phyloP scores from a whole-genome alignment of 2,329 filamentous ascomycete species.

The Aureobasidium sp. region DNA sequence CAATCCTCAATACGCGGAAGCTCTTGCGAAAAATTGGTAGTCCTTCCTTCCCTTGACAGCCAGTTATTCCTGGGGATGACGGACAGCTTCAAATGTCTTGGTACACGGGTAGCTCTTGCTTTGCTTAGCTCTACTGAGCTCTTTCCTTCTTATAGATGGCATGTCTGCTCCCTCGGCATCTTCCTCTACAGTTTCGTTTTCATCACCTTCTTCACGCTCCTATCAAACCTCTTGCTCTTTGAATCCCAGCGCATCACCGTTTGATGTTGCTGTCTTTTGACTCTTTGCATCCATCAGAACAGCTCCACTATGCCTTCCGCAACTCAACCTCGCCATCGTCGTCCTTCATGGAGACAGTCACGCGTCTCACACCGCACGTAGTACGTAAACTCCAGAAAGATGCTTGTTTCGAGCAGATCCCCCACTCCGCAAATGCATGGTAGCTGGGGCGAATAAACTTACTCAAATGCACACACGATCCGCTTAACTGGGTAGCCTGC shows the following conservation, averaged over 20 bases:
- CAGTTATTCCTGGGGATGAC: neutral
- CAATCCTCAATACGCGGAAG: neutral
- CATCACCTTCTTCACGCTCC: neutral
- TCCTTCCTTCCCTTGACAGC: neutral
- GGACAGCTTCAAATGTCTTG: neutral
- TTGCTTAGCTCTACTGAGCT: neutral
- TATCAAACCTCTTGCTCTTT: neutral
- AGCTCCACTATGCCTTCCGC: conserved; percentile 1
- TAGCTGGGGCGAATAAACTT: neutral
- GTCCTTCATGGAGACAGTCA: conserved; percentile 21
- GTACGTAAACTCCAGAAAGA: neutral
- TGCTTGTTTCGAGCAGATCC: neutral
- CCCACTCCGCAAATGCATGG: neutral
- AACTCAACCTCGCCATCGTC: conserved; percentile 20
- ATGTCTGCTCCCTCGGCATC: neutral
- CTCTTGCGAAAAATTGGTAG: neutral
- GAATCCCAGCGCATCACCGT: neutral
- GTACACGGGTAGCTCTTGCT: conserved; percentile 2
- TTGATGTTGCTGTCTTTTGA: neutral
- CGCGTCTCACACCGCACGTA: conserved; percentile 7
- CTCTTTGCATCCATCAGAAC: neutral
- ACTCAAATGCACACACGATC: neutral
- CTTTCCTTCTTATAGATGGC: neutral
- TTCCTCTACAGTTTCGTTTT: neutral
- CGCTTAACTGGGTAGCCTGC: neutral